Evolutionary conservation across 768 basidiomycete genomes (phyloP).

Genomic region (Kwoniella heveanensis): DNA sequence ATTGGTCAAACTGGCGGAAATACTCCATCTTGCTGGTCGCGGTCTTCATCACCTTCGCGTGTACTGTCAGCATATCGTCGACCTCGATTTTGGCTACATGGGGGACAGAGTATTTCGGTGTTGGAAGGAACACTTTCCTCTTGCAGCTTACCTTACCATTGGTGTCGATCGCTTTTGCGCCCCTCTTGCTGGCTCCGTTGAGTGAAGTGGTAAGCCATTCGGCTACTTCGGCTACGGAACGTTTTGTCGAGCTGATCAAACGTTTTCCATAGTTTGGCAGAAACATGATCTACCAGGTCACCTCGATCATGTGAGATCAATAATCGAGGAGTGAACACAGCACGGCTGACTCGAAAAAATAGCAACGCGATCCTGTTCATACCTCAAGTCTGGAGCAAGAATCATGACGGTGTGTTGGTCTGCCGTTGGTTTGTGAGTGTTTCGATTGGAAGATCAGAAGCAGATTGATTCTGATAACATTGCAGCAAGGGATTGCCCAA

Average conservation of each 20-base stretch:
- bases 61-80: slow-evolving; percentile 22
- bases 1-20: slow-evolving; percentile 44
- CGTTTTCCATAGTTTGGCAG: slow-evolving; percentile 33
- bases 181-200: slow-evolving; percentile 45
- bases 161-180: slow-evolving; percentile 43
- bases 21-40: slow-evolving; percentile 32
- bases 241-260: background rate
- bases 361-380: slow-evolving; percentile 43
- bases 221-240: no score
- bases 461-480: slow-evolving; percentile 5
- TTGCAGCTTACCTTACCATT: slow-evolving; percentile 32
- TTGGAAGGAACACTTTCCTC: slow-evolving; percentile 22
- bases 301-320: slow-evolving; percentile 37
- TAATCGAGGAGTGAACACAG: no score
- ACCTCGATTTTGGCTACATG: slow-evolving; percentile 20
- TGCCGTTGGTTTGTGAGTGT: slow-evolving; percentile 44
- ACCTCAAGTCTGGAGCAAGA: slow-evolving; percentile 42
- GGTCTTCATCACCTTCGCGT: slow-evolving; percentile 36
- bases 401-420: slow-evolving; percentile 34
- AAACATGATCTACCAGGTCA: slow-evolving; percentile 49
- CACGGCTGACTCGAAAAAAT: background rate
- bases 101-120: slow-evolving; percentile 31
- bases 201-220: slow-evolving; percentile 45
- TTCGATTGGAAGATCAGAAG: no score
- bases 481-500: slow-evolving; percentile 43